A percentile compares a stretch with the other conserved stretches of the same genome.
phyloP scores from a whole-genome alignment of 1,284 basidiomycete genomes.

The Leccinum subrobustum region DNA sequence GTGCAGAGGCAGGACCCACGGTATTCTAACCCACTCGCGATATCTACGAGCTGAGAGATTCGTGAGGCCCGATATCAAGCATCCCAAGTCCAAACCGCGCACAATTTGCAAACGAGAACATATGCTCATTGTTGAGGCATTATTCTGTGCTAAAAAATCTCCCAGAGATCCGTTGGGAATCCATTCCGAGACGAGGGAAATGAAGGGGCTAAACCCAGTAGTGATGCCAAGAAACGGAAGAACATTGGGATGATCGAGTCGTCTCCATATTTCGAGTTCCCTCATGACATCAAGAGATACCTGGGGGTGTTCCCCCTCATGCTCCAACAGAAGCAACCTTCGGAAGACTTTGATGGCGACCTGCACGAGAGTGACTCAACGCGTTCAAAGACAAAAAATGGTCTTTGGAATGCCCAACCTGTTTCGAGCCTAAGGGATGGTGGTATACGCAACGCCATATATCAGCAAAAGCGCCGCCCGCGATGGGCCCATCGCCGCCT shows the following conservation, averaged over 20 bases:
- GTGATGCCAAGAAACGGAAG: constrained; percentile 24
- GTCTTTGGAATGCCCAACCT: background rate
- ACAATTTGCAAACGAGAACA: constrained; percentile 16
- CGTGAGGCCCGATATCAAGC: background rate
- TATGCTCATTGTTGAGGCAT: constrained; percentile 2
- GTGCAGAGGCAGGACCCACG: constrained; percentile 6
- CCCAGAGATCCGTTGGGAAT: constrained; percentile 18
- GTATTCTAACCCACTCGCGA: constrained; percentile 18
- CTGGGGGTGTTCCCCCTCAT: background rate
- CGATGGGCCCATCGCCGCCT: background rate
- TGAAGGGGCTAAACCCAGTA: constrained; percentile 11
- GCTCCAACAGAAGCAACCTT: background rate
- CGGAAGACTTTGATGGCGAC: constrained; percentile 23
- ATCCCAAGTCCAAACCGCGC: background rate
- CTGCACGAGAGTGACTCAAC: constrained; percentile 5
- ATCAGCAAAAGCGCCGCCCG: constrained; percentile 15
- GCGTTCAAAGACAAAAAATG: background rate
- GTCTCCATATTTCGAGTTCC: constrained; percentile 23
- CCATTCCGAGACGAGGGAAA: constrained; percentile 23
- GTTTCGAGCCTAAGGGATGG: background rate
- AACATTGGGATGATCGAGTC: constrained; percentile 22
- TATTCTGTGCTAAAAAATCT: constrained; percentile 8
- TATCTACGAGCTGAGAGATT: constrained; percentile 13
- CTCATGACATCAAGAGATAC: constrained; percentile 10
- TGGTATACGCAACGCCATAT: constrained; percentile 13